Conservation (phyloP, 495 filamentous ascomycete genomes). For the Endocarpon pusillum region DNA sequence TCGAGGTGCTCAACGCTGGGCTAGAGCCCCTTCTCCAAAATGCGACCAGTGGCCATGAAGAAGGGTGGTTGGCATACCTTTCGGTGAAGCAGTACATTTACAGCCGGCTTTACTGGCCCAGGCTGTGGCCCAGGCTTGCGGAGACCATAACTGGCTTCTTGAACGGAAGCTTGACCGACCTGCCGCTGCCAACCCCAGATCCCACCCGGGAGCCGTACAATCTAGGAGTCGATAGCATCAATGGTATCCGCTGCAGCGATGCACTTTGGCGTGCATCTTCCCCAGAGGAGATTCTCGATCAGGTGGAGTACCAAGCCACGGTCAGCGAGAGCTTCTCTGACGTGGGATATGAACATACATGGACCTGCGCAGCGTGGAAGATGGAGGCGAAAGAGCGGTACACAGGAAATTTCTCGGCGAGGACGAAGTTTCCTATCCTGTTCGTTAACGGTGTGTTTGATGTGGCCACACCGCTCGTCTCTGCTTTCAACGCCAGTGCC, state of each 20-base stretch:
- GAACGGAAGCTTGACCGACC: neutral
- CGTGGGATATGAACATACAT: constrained; percentile 5
- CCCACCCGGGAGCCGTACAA: neutral
- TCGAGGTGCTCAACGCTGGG: too few relatives aligned
- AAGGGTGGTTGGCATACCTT: too few relatives aligned
- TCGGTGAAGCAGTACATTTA: neutral
- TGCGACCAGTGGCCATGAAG: too few relatives aligned
- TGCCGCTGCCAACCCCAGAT: too few relatives aligned
- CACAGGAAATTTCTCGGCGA: constrained; percentile 20
- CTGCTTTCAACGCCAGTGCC: constrained; percentile 31
- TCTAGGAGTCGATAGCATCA: neutral
- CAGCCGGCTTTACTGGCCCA: neutral
- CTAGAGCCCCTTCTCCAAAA: too few relatives aligned
- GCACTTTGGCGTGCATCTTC: too few relatives aligned
- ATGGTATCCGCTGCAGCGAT: too few relatives aligned
- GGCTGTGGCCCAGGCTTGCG: neutral
- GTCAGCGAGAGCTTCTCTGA: constrained; percentile 9
- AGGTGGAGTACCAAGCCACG: neutral
- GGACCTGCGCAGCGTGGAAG: constrained; percentile 24
- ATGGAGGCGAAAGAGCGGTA: constrained; percentile 27
- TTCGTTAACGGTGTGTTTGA: constrained; percentile 27
- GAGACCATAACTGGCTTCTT: neutral
- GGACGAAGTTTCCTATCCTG: constrained; percentile 26
- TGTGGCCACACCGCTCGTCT: constrained; percentile 24
- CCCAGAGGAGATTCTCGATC: constrained; percentile 13